A percentile compares a stretch with the other conserved stretches of the same genome.
Evolutionary conservation across 208 protist species (phyloP).

Genomic region (Entamoeba invadens): DNA sequence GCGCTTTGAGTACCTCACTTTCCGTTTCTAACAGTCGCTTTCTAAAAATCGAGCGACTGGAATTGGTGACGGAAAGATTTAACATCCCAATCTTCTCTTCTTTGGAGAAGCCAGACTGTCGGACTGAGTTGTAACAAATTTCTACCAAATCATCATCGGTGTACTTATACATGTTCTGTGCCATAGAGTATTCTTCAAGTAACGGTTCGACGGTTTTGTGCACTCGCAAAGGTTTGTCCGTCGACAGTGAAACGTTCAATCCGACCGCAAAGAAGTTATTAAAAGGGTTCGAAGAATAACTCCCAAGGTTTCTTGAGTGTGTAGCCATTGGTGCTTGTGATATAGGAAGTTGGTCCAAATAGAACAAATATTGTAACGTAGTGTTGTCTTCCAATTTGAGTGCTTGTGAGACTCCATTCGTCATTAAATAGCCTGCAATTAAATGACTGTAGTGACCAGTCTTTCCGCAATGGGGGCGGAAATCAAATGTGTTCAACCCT

Average conservation of each 20-base stretch:
- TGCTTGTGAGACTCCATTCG: slow-evolving; percentile 75
- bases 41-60: not conserved
- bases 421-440: slow-evolving; percentile 44
- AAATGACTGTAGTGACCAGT: slow-evolving; percentile 61
- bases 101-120: not conserved
- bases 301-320: slow-evolving; percentile 81
- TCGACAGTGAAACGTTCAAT: not conserved
- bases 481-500: slow-evolving; percentile 70
- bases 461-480: slow-evolving; percentile 79
- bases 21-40: not conserved
- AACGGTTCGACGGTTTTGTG: slow-evolving; percentile 49
- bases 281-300: slow-evolving; percentile 86
- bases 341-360: slow-evolving; percentile 83
- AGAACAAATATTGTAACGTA: slow-evolving; percentile 87
- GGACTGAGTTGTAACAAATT: not conserved
- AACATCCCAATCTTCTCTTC: slow-evolving; percentile 21
- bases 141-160: slow-evolving; percentile 7
- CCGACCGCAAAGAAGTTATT: slow-evolving; percentile 30
- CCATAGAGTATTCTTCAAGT: slow-evolving; percentile 15
- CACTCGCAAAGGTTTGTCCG: slow-evolving; percentile 44
- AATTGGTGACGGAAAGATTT: slow-evolving; percentile 5
- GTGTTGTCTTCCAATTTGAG: slow-evolving; percentile 38
- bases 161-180: slow-evolving; percentile 1
- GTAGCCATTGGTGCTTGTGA: slow-evolving; percentile 93
- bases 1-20: not conserved